These are phyloP conservation scores for Xylaria telfairii DNA, from an alignment of 495 filamentous ascomycete genomes.

Conservation along the genomic window DNA sequence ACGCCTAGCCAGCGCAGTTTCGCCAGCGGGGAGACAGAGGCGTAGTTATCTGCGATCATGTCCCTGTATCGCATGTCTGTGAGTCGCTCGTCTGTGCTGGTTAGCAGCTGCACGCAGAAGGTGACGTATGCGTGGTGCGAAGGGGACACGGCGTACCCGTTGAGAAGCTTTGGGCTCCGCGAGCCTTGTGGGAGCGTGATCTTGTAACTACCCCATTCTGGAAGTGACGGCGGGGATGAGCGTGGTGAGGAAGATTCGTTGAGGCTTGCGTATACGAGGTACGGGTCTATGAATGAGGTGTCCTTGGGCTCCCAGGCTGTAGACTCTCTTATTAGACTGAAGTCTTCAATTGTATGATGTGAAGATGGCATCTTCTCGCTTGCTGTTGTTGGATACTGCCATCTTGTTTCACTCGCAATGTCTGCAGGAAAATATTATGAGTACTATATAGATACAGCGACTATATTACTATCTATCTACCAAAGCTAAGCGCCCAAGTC, in stretches of 20 bases:
- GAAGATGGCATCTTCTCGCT: too few relatives aligned
- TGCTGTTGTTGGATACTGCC: background rate
- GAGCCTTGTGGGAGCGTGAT: slow-evolving; percentile 3
- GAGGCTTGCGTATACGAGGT: background rate
- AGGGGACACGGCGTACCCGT: slow-evolving; percentile 14
- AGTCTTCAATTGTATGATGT: slow-evolving; percentile 7
- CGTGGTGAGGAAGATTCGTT: background rate
- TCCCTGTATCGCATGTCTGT: slow-evolving; percentile 20
- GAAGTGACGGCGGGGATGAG: background rate
- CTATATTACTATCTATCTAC: background rate
- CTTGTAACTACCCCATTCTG: slow-evolving; percentile 11
- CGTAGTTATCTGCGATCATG: slow-evolving; percentile 15
- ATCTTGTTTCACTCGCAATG: background rate
- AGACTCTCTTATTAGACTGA: background rate
- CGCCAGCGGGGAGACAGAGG: background rate
- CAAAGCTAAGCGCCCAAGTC: background rate
- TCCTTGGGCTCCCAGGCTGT: slow-evolving; percentile 9
- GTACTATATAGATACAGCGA: background rate
- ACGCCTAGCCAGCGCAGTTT: slow-evolving; percentile 8
- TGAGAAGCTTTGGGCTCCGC: background rate
- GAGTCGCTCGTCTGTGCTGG: background rate
- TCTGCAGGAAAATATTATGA: background rate
- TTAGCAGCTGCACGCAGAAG: slow-evolving; percentile 13
- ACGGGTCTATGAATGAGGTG: slow-evolving; percentile 17
- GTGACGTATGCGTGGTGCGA: slow-evolving; percentile 20